Evolutionary conservation across 768 basidiomycete genomes (phyloP).

Genomic region (Auricularia sp.): DNA sequence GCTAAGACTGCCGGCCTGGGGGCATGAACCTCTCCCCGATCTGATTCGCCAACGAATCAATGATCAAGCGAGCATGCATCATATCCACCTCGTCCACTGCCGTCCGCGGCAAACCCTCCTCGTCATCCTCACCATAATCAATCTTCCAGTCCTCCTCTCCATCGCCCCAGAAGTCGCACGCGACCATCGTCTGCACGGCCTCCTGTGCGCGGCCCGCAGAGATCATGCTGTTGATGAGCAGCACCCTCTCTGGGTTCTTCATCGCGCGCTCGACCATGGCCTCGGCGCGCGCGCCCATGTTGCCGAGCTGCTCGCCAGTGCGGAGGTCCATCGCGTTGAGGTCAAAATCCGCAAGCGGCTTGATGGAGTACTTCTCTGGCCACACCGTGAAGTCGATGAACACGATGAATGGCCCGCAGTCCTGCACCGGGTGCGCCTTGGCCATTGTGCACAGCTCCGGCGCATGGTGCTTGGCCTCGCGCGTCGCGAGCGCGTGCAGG

Average conservation of each 20-base stretch:
- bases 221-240: conserved; percentile 26
- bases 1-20: no score
- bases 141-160: no score
- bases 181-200: conserved; percentile 22
- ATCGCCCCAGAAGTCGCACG: conserved; percentile 19
- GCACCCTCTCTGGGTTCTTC: conserved; percentile 22
- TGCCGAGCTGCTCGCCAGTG: conserved; percentile 14
- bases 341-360: conserved; percentile 14
- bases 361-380: conserved; percentile 19
- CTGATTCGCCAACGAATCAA: no score
- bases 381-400: conserved; percentile 26
- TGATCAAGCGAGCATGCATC: no score
- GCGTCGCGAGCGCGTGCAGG: conserved; percentile 27
- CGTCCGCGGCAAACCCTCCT: no score
- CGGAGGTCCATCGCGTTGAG: neutral
- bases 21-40: no score
- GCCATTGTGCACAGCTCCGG: conserved; percentile 19
- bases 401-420: conserved; percentile 16
- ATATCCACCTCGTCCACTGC: no score
- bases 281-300: conserved; percentile 28
- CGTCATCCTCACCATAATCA: no score
- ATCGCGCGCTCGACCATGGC: conserved; percentile 26
- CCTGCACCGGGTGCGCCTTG: conserved; percentile 11
- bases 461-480: conserved; percentile 22
- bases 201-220: conserved; percentile 21